phyloP scores from a whole-genome alignment of 2,329 filamentous ascomycete species.

The Fusarium chaquense region DNA sequence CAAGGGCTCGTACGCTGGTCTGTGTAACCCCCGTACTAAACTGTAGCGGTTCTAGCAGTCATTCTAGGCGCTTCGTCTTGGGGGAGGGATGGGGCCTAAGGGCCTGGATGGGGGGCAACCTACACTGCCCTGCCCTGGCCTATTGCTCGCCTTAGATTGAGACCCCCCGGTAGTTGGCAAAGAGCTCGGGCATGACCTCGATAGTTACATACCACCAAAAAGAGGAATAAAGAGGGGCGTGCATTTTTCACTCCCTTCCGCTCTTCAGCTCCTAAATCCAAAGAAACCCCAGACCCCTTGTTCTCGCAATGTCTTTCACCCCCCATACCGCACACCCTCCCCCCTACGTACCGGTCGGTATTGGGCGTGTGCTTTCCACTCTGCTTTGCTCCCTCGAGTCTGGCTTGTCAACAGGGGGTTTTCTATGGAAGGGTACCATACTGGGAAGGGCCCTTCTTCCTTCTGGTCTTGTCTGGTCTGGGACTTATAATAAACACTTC shows the following conservation, averaged over 20 bases:
- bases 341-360: constrained; percentile 11
- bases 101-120: not conserved
- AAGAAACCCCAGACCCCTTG: constrained; percentile 33
- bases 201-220: constrained; percentile 28
- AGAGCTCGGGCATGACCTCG: not conserved
- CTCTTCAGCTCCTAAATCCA: constrained; percentile 37
- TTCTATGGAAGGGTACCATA: constrained; percentile 23
- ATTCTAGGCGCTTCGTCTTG: constrained; percentile 15
- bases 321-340: not conserved
- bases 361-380: constrained; percentile 10
- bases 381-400: constrained; percentile 16
- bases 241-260: constrained; percentile 28
- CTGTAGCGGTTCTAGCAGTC: constrained; percentile 9
- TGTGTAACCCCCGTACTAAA: constrained; percentile 42
- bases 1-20: constrained; percentile 45
- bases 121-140: not conserved
- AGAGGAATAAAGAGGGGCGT: not conserved
- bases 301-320: constrained; percentile 11
- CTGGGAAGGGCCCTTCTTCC: constrained; percentile 1
- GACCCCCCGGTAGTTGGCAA: constrained; percentile 17
- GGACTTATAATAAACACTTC: constrained; percentile 45
- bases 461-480: constrained; percentile 16
- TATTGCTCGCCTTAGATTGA: constrained; percentile 35
- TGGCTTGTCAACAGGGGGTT: constrained; percentile 44
- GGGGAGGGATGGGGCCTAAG: constrained; percentile 7